Evolutionary conservation across 345 rosid genomes (phyloP).

Genomic region (Arabidopsis arenosa): DNA sequence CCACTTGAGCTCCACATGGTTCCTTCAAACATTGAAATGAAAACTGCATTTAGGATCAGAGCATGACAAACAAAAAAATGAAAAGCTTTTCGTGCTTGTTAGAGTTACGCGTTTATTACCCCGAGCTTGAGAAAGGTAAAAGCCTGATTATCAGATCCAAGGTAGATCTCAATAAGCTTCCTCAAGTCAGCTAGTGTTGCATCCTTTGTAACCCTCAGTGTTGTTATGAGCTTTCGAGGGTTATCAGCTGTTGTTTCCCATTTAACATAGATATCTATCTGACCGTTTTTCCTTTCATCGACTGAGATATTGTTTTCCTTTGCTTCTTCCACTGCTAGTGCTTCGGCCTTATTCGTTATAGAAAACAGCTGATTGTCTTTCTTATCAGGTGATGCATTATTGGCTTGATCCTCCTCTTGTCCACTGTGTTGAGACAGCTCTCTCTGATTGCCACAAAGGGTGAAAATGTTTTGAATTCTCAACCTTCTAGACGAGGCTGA

Average conservation of each 20-base stretch:
- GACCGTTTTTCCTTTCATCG: slow-evolving; percentile 44
- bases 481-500: slow-evolving; percentile 58
- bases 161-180: slow-evolving; percentile 74
- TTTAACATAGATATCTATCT: slow-evolving; percentile 58
- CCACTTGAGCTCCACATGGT: slow-evolving; percentile 56
- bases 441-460: slow-evolving; percentile 93
- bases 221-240: slow-evolving; percentile 59
- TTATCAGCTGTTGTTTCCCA: slow-evolving; percentile 68
- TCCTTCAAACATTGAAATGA: slow-evolving; percentile 57
- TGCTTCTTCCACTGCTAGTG: slow-evolving; percentile 33
- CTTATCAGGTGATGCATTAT: slow-evolving; percentile 24
- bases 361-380: slow-evolving; percentile 20
- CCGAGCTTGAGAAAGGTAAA: slow-evolving; percentile 65
- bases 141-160: slow-evolving; percentile 59
- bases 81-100: slow-evolving; percentile 17
- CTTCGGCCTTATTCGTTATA: slow-evolving; percentile 27
- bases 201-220: slow-evolving; percentile 57
- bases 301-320: slow-evolving; percentile 63
- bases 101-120: slow-evolving; percentile 43
- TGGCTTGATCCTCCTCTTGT: slow-evolving; percentile 51
- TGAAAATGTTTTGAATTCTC: slow-evolving; percentile 88
- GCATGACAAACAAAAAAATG: not conserved
- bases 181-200: slow-evolving; percentile 71
- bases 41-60: slow-evolving; percentile 25
- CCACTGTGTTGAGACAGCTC: slow-evolving; percentile 72